These are phyloP conservation scores for Hippophae tibetana DNA, from an alignment of 306 rosid genomes.

Conservation along the genomic window DNA sequence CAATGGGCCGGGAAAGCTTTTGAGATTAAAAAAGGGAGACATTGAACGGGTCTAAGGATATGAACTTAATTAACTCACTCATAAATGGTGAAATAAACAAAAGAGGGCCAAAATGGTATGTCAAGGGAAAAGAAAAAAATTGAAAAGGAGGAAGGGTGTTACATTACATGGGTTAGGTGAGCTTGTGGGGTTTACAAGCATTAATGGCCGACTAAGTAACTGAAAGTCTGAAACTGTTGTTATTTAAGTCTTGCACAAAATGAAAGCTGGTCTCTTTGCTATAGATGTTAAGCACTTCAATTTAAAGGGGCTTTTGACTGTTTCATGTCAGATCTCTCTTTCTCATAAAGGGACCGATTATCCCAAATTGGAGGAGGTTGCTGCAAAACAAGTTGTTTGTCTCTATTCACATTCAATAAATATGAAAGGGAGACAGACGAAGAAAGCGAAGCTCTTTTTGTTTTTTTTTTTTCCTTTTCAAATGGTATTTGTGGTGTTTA, in stretches of 20 bases:
- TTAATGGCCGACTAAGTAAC: constrained; percentile 38
- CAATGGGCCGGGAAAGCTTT: neutral
- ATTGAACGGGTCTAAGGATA: constrained; percentile 37
- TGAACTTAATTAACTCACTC: neutral
- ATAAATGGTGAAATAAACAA: constrained; percentile 15
- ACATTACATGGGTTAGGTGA: constrained; percentile 36
- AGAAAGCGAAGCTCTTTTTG: no score
- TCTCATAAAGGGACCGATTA: no score
- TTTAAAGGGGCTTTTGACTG: no score
- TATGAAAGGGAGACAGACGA: no score
- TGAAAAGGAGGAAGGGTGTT: constrained; percentile 25
- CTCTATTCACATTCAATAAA: no score
- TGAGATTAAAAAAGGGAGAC: neutral
- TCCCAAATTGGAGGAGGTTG: no score
- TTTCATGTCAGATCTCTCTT: no score
- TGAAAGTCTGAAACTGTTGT: constrained; percentile 21
- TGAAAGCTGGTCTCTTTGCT: constrained; percentile 13
- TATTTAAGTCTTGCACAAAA: constrained; percentile 14
- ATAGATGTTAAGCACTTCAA: neutral
- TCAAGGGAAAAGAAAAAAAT: constrained; percentile 6
- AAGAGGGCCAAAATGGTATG: constrained; percentile 7
- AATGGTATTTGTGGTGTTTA: no score
- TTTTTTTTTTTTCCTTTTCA: no score
- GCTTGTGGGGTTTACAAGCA: constrained; percentile 35
- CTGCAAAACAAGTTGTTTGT: no score